phyloP scores from a whole-genome alignment of 2,329 filamentous ascomycete species.

The Cadophora gregata region DNA sequence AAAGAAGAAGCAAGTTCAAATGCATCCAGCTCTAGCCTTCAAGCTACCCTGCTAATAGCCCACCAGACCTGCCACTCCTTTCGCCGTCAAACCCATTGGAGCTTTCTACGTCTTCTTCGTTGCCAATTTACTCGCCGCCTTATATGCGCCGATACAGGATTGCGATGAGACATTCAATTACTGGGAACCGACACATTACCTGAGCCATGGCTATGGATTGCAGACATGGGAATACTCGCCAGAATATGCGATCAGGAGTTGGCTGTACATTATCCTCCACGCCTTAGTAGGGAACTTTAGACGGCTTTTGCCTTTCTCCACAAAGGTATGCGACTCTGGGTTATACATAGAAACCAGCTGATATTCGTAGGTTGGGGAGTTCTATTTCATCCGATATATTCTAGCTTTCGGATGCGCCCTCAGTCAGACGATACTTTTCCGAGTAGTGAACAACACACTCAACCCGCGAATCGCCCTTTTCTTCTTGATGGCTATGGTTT shows the following conservation, averaged over 20 bases:
- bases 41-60: conserved; percentile 19
- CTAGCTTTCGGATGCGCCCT: conserved; percentile 79
- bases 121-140: conserved; percentile 76
- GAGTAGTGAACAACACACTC: conserved; percentile 75
- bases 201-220: conserved; percentile 88
- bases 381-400: conserved; percentile 82
- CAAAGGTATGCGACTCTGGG: conserved; percentile 53
- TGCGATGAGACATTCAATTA: conserved; percentile 99
- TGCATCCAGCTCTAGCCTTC: background rate
- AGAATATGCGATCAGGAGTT: conserved; percentile 92
- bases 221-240: conserved; percentile 99
- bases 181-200: conserved; percentile 96
- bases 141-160: conserved; percentile 91
- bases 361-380: conserved; percentile 65
- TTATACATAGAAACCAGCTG: conserved; percentile 13
- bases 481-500: conserved; percentile 77
- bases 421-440: conserved; percentile 83
- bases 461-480: conserved; percentile 85
- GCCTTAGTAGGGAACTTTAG: conserved; percentile 72
- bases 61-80: conserved; percentile 54
- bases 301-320: conserved; percentile 65
- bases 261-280: conserved; percentile 87
- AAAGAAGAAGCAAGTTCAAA: conserved; percentile 34
- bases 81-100: conserved; percentile 72
- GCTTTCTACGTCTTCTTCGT: conserved; percentile 82